phyloP scores from a whole-genome alignment of 2,329 filamentous ascomycete genomes.

The Claviceps paspali region DNA sequence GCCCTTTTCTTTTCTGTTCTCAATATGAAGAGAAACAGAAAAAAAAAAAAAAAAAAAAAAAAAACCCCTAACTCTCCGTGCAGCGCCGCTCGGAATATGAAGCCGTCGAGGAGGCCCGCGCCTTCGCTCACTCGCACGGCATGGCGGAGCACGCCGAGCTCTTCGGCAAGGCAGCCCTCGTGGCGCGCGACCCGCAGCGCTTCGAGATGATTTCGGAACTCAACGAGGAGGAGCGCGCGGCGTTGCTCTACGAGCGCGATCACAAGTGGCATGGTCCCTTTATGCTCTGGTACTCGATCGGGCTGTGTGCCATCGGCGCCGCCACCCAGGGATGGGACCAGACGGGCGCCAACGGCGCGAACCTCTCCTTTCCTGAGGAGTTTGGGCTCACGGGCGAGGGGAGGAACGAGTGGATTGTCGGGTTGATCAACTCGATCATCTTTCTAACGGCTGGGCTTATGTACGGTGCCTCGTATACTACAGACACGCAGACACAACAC shows the following conservation, averaged over 20 bases:
- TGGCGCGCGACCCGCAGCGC: slow-evolving; percentile 13
- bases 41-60: too few relatives aligned
- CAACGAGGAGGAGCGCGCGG: slow-evolving; percentile 17
- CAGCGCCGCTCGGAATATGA: slow-evolving; percentile 12
- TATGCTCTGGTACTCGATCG: slow-evolving; percentile 25
- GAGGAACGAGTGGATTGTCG: slow-evolving; percentile 26
- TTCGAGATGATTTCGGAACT: slow-evolving; percentile 11
- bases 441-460: slow-evolving; percentile 36
- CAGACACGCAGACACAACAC: too few relatives aligned
- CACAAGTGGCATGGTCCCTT: slow-evolving; percentile 39
- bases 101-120: slow-evolving; percentile 23
- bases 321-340: slow-evolving; percentile 49
- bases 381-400: slow-evolving; percentile 20
- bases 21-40: too few relatives aligned
- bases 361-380: slow-evolving; percentile 37
- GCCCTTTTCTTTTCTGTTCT: not conserved
- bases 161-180: slow-evolving; percentile 15
- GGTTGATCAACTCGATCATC: slow-evolving; percentile 16
- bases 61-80: too few relatives aligned
- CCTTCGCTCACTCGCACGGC: slow-evolving; percentile 30
- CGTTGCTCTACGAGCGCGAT: slow-evolving; percentile 29
- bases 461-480: too few relatives aligned
- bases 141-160: slow-evolving; percentile 30
- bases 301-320: slow-evolving; percentile 37
- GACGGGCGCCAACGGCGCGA: slow-evolving; percentile 44